Percentiles rank a stretch among this genome's conserved stretches.
Evolutionary conservation across 2,329 filamentous ascomycete species (phyloP).

Genomic region (Xylariaceae sp.): DNA sequence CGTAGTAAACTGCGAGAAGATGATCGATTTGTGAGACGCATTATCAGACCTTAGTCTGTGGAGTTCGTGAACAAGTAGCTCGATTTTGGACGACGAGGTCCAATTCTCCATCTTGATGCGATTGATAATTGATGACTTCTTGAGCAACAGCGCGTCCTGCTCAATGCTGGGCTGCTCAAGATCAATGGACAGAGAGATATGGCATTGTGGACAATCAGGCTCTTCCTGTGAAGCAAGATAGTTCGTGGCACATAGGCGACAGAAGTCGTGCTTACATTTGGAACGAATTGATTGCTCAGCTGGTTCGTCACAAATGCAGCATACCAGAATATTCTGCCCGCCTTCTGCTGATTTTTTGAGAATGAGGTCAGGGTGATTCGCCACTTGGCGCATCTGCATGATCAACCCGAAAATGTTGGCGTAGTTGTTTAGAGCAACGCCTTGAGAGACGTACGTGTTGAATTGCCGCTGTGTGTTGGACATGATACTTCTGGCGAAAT

Average conservation of each 20-base stretch:
- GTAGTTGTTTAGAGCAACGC: constrained; percentile 94
- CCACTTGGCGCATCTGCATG: constrained; percentile 98
- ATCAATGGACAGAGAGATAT: constrained; percentile 85
- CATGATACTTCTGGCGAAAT: constrained; percentile 96
- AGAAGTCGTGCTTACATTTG: constrained; percentile 89
- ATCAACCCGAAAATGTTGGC: constrained; percentile 98
- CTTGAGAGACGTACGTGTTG: constrained; percentile 90
- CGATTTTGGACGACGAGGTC: constrained; percentile 97
- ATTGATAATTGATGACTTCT: constrained; percentile 97
- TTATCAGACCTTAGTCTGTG: constrained; percentile 90
- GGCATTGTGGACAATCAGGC: constrained; percentile 82
- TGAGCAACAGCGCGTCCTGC: constrained; percentile 79
- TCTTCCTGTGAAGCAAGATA: constrained; percentile 75
- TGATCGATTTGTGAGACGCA: constrained; percentile 91
- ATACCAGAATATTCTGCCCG: constrained; percentile 86
- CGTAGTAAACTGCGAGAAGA: constrained; percentile 94
- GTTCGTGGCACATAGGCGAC: constrained; percentile 72
- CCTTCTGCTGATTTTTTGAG: constrained; percentile 81
- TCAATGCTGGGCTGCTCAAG: constrained; percentile 93
- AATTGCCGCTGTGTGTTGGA: constrained; percentile 83
- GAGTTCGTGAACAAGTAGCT: constrained; percentile 89
- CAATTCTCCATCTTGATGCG: constrained; percentile 98
- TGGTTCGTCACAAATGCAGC: constrained; percentile 92
- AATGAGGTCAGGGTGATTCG: constrained; percentile 92
- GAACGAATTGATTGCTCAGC: constrained; percentile 93